phyloP scores from a whole-genome alignment of 177 flowering plant species.

The Vitis hybrid region DNA sequence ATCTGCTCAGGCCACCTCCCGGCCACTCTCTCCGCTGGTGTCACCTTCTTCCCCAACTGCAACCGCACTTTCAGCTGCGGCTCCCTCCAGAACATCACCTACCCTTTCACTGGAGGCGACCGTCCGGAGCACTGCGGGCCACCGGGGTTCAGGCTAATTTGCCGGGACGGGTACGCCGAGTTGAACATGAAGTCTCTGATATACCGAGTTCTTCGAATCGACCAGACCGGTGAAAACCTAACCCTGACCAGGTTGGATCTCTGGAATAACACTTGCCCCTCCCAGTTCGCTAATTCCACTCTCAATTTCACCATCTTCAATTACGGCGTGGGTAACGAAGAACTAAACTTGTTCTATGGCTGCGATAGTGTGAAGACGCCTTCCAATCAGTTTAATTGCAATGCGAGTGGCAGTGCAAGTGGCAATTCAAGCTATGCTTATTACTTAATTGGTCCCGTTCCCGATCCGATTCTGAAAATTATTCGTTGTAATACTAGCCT shows the following conservation, averaged over 20 bases:
- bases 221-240: constrained; percentile 15
- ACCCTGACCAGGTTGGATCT: constrained; percentile 33
- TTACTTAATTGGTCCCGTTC: constrained; percentile 22
- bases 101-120: constrained; percentile 41
- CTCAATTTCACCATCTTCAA: constrained; percentile 22
- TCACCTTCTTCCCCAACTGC: constrained; percentile 18
- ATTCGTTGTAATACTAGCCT: constrained; percentile 17
- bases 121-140: constrained; percentile 43
- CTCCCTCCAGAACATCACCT: constrained; percentile 21
- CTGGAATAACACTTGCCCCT: constrained; percentile 29
- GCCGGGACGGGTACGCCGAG: constrained; percentile 19
- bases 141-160: constrained; percentile 33
- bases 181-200: constrained; percentile 18
- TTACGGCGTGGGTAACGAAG: constrained; percentile 3
- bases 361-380: constrained; percentile 22
- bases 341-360: constrained; percentile 35
- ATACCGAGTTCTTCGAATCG: constrained; percentile 30
- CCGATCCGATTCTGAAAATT: constrained; percentile 18
- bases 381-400: constrained; percentile 19
- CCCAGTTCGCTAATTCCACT: constrained; percentile 28
- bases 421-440: constrained; percentile 10
- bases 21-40: constrained; percentile 7
- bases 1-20: not conserved
- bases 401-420: constrained; percentile 9
- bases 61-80: constrained; percentile 35